Evolutionary conservation across 2,329 filamentous ascomycete species (phyloP).

Genomic region (Fusarium buxicola): DNA sequence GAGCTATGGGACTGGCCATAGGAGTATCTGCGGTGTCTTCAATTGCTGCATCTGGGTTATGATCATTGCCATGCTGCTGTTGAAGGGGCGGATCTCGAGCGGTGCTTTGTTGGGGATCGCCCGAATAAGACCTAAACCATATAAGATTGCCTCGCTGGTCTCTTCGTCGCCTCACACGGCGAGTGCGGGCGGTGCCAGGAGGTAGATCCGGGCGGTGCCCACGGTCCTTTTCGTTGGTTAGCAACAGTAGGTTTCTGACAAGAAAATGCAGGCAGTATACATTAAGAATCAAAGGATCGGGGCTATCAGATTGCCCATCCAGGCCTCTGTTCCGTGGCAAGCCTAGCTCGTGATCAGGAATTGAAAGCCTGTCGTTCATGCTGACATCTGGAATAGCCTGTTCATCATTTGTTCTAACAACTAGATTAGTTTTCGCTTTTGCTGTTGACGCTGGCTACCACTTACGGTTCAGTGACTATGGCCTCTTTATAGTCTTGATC

Average conservation of each 20-base stretch:
- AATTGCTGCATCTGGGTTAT: too few relatives aligned
- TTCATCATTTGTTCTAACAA: not conserved
- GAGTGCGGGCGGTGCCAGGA: accelerated
- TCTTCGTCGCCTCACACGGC: not conserved
- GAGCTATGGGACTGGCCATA: not conserved
- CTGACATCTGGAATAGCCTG: accelerated
- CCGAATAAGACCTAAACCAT: not conserved
- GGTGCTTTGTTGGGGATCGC: not conserved
- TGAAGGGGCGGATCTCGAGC: not conserved
- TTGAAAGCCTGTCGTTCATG: not conserved
- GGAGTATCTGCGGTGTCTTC: accelerated
- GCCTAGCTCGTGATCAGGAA: accelerated
- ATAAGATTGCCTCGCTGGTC: not conserved
- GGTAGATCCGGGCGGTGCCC: not conserved
- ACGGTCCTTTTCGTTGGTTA: not conserved
- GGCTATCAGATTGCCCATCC: not conserved
- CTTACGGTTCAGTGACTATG: not conserved
- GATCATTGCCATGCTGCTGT: not conserved
- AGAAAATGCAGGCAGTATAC: not conserved
- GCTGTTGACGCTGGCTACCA: accelerated
- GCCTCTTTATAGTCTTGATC: accelerated
- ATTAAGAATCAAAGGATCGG: slow-evolving; percentile 9
- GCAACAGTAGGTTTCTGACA: not conserved
- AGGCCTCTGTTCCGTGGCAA: accelerated
- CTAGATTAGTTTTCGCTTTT: not conserved